Evolutionary conservation across 805 yeast species (phyloP), one percentile per base, ranked within the genome.

Genomic region (Hanseniaspora hatyaiensis): DNA sequence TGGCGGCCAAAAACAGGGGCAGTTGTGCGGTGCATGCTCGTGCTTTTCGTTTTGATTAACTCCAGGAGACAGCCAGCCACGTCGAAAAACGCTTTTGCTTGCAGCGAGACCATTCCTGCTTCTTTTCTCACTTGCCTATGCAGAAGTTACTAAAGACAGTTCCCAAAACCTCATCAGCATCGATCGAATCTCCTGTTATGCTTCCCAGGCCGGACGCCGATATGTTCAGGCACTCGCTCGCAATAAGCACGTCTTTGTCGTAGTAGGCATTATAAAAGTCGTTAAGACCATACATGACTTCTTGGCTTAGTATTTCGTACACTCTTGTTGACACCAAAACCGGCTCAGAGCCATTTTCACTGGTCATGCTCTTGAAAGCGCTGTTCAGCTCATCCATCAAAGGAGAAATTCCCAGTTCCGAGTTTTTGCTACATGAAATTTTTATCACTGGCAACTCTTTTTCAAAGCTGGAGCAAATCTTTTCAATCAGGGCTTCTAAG

Each of bases 61-160:
- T n/a, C n/a, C n/a, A n/a, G n/a, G n/a, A n/a, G n/a, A n/a, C n/a
- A n/a, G n/a, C n/a, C n/a, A n/a, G n/a, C n/a, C n/a, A n/a, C n/a
- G n/a, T n/a, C n/a, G n/a, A n/a, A n/a, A n/a, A n/a, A n/a, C n/a
- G n/a, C n/a, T n/a, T n/a, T n/a, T n/a, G n/a, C n/a, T n/a, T n/a
- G n/a, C n/a, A n/a, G n/a, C n/a, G n/a, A n/a, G n/a, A n/a, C n/a
- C n/a, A n/a, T n/a, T n/a, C n/a, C n/a, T n/a, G n/a, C n/a, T n/a
- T n/a, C n/a, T n/a, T n/a, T n/a, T n/a, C n/a, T n/a, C n/a, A 89
- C 62, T 89, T 89, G 0, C 98, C 98, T 19, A 92, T 86, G 62
- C 98, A 92, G 60, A 92, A 92, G 52, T 78, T 82, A 2, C 95
- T 79, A 59, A 92, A 92, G 0, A 92, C 92, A 1, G 84, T 89